A percentile compares a stretch with the other conserved stretches of the same genome.
These are phyloP conservation scores for Fusarium sp. DNA, from an alignment of 2,329 filamentous ascomycete species.

Conservation along the genomic window DNA sequence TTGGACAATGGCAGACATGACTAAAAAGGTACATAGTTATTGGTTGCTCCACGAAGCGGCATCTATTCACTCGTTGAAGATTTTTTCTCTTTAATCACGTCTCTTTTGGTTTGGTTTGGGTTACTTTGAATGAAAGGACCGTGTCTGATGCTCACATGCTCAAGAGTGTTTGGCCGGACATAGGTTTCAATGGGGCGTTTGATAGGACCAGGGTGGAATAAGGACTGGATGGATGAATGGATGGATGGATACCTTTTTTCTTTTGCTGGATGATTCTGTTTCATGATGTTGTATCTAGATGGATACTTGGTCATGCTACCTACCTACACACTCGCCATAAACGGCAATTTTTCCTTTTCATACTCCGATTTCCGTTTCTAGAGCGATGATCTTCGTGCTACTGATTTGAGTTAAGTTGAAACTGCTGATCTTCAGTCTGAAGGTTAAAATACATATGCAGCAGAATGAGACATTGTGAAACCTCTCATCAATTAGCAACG, in stretches of 20 bases:
- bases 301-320: conserved; percentile 27
- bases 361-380: neutral
- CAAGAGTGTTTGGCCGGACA: conserved; percentile 5
- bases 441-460: neutral
- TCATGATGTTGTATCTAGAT: conserved; percentile 45
- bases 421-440: conserved; percentile 14
- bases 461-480: conserved; percentile 36
- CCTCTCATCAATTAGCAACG: conserved; percentile 16
- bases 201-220: conserved; percentile 32
- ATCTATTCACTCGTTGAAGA: conserved; percentile 28
- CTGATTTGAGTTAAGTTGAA: conserved; percentile 10
- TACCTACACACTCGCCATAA: conserved; percentile 27
- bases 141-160: conserved; percentile 23
- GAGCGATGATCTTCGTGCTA: neutral
- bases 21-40: conserved; percentile 21
- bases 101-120: conserved; percentile 15
- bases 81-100: conserved; percentile 30
- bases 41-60: conserved; percentile 15
- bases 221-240: conserved; percentile 23
- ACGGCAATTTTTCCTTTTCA: conserved; percentile 37
- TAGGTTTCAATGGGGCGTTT: conserved; percentile 36
- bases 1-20: conserved; percentile 27
- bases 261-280: conserved; percentile 33
- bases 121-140: conserved; percentile 18
- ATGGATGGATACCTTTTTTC: conserved; percentile 31